Conservation (phyloP, 257 asterid species). For the Solanum acaule region DNA sequence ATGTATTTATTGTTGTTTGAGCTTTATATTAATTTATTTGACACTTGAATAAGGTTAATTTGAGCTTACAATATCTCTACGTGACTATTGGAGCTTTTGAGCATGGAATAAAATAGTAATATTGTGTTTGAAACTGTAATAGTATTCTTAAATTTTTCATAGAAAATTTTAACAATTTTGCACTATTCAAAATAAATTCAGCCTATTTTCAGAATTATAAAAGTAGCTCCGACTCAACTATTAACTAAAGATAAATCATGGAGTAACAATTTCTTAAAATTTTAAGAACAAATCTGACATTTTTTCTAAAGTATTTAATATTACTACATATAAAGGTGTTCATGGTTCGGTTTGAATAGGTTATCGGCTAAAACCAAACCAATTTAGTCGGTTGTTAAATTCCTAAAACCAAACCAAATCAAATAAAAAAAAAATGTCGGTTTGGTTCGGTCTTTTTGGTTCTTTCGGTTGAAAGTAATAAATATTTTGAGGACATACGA, state of each 20-base stretch:
- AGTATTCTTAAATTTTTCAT: rapidly evolving
- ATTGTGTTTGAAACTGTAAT: neutral
- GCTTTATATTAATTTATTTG: neutral
- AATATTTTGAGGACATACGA: too few relatives aligned
- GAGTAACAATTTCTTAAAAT: neutral
- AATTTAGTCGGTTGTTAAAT: too few relatives aligned
- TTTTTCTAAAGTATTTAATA: too few relatives aligned
- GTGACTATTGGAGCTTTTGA: neutral
- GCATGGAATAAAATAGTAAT: neutral
- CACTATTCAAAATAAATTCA: neutral
- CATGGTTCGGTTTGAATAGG: rapidly evolving
- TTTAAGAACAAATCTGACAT: neutral
- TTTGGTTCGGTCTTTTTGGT: too few relatives aligned
- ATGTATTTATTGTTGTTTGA: neutral
- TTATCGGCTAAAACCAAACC: too few relatives aligned
- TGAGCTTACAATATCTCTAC: neutral
- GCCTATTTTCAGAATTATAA: too few relatives aligned
- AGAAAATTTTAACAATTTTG: too few relatives aligned
- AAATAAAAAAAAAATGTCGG: too few relatives aligned
- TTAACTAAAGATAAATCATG: neutral
- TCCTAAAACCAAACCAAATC: too few relatives aligned
- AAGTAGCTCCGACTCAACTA: neutral
- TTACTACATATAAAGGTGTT: too few relatives aligned
- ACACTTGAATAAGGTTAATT: neutral
- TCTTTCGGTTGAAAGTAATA: too few relatives aligned